A percentile compares a stretch with the other conserved stretches of the same genome.
Conservation (phyloP, 2,329 filamentous ascomycete species). For the Byssochlamys sp. region DNA sequence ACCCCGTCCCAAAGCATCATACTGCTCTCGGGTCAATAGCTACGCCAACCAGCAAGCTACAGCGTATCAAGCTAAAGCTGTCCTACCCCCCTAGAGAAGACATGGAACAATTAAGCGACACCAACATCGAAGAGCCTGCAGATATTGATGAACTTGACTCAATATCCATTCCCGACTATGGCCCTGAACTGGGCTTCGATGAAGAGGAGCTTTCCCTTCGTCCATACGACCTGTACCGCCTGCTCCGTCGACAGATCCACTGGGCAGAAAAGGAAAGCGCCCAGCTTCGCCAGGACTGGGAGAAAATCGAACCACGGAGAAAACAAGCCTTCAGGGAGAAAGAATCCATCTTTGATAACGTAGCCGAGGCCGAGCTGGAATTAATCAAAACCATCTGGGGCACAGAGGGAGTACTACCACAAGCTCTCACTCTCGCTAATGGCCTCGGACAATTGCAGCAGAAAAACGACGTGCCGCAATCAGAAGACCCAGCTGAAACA, state of each 20-base stretch:
- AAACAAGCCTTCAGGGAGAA: slow-evolving; percentile 34
- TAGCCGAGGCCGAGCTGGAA: slow-evolving; percentile 33
- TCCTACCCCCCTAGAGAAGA: slow-evolving; percentile 27
- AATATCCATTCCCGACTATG: slow-evolving; percentile 26
- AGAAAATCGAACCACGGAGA: slow-evolving; percentile 26
- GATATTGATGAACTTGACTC: slow-evolving; percentile 25
- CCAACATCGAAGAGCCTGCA: slow-evolving; percentile 21
- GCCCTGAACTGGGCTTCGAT: slow-evolving; percentile 33
- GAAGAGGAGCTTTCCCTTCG: slow-evolving; percentile 34
- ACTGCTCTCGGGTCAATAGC: slow-evolving; percentile 18
- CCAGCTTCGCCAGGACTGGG: slow-evolving; percentile 32
- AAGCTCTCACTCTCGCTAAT: not conserved
- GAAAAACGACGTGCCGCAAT: not conserved
- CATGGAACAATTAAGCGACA: slow-evolving; percentile 14
- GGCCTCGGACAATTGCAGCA: not conserved
- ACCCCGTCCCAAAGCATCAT: slow-evolving; percentile 34
- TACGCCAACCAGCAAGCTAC: slow-evolving; percentile 25
- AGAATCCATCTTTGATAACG: slow-evolving; percentile 34
- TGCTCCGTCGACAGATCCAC: slow-evolving; percentile 38
- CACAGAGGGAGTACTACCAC: slow-evolving; percentile 6
- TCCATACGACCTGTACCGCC: slow-evolving; percentile 34
- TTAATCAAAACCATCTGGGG: slow-evolving; percentile 23
- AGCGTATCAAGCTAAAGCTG: slow-evolving; percentile 35
- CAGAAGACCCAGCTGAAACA: not conserved
- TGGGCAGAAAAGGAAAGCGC: slow-evolving; percentile 38